These are phyloP conservation scores for Anastatica hierochuntica DNA, from an alignment of 345 rosid genomes.

Conservation along the genomic window DNA sequence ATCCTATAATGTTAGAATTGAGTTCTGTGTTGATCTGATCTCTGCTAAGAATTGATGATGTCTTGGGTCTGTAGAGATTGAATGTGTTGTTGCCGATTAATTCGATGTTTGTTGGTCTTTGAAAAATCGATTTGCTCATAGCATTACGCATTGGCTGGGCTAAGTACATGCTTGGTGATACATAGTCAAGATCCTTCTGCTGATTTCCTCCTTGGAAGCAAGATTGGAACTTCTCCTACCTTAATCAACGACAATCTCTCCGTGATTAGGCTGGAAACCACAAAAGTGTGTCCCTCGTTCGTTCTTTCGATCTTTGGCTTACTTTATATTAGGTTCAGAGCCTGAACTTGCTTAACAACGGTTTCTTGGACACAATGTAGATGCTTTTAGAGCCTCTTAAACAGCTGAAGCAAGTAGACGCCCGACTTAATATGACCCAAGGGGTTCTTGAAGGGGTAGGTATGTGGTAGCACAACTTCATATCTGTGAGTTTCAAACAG, in stretches of 20 bases:
- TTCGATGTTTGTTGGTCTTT: too few species aligned
- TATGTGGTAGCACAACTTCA: conserved; percentile 32
- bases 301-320: not conserved
- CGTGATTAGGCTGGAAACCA: conserved; percentile 66
- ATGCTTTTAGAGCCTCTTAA: conserved; percentile 85
- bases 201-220: conserved; percentile 58
- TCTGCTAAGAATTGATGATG: not conserved
- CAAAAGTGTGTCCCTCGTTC: conserved; percentile 42
- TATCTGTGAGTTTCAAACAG: not conserved
- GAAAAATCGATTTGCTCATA: conserved; percentile 15
- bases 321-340: not conserved
- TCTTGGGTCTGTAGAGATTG: not conserved
- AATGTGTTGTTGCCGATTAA: not conserved
- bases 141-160: conserved; percentile 77
- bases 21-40: too few species aligned
- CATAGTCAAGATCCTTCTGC: conserved; percentile 77
- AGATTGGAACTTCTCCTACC: conserved; percentile 60
- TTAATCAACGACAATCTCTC: conserved; percentile 50
- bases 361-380: conserved; percentile 42
- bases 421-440: conserved; percentile 63
- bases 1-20: too few species aligned
- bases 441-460: conserved; percentile 95
- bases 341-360: conserved; percentile 2
- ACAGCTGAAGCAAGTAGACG: conserved; percentile 65
- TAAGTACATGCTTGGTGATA: conserved; percentile 64